Base-by-base conservation (phyloP, 1,284 basidiomycete genomes). In the Leccinum colubrinum region DNA sequence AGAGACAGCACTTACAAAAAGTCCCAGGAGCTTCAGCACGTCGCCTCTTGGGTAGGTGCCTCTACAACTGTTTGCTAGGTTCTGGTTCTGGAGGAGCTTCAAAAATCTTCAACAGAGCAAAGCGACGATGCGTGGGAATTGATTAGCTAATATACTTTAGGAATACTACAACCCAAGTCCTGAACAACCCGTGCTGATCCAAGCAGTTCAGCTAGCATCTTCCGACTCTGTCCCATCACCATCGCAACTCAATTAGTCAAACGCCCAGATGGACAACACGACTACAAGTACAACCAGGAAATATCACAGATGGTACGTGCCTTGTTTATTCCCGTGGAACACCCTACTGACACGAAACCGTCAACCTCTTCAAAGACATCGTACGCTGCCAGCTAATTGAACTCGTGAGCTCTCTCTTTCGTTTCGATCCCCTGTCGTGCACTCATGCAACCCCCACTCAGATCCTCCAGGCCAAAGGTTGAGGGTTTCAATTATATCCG, bases 351-450 rank as follows among this genome's bases (percentile, higher is more conserved):
- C 82, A 85, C 6, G 94, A 95, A 60, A 96, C 96, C 0, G 91
- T 96, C 5, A 91, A 91, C 68, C 84, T 97, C 30, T 93, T 99
- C 9, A 95, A 98, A 76, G 95, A 99, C 74, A 95, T 98, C 62
- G 93, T 98, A n/a, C 86, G 94, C 37, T 86, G 91, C 62, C 95
- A 98, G 68, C 85, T 98, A 56, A 92, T 96, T 62, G 95, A 98
- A 75, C 87, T 98, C 66, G 95, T 96, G 64, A 62, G 41, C 30
- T 30, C 35, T 22, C 37, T 22, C 39, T 30, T 20, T 22, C 11
- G 6, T 55, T 15, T 2, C 54, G 8, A 4, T 14, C 27, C 12
- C 27, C 27, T 27, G 27, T 7, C 1, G 11, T 43, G 55, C 46
- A 17, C 48, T 50, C 6, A 56, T 46, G 37, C 1, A 22, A 22